Evolutionary conservation across 179 eudicot genomes (phyloP), one percentile per base, ranked within the genome.

Genomic region (Beta lomatogona): DNA sequence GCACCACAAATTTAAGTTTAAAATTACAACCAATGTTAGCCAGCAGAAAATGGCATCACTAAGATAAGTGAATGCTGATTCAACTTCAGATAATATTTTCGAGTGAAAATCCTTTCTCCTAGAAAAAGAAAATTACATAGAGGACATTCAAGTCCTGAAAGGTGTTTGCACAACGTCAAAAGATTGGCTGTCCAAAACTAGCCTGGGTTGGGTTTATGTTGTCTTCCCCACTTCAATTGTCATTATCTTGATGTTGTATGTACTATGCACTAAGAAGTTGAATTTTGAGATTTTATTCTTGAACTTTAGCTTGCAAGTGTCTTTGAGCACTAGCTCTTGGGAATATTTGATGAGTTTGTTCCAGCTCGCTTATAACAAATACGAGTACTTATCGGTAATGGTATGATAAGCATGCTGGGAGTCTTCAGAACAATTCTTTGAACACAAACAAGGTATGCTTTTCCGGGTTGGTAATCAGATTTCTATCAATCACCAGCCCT

Each of bases 11-110:
- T 36, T 25, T 12, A 2, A 59, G n/a, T 14, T 0, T 50, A 48
- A 6, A 13, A 52, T 21, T 58, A 77, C 28, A 28, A 75, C 14
- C 22, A 58, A 12, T 75, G 78, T 36, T 55, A 22, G 41, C 64
- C 78, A 76, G 28, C 68, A 6, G 31, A 59, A 76, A 76, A 11
- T 1, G 16, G 9, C 68, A 76, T 44, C 68, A 76, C 15, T n/a
- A 45, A 9, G 54, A 16, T 16, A 41, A 31, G 14, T 18, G 53
- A 54, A 46, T 50, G 58, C 6, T 25, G 12, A n/a, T 48, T 12
- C 57, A 71, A 11, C 15, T 48, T 71, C 3, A 71, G 1, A 18
- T n/a, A 15, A 71, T 45, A 45, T 70, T 36, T 68, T 68, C 10
- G 2, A 16, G 50, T 5, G 22, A 41, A 60, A 21, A 36, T 36